Percentiles rank a stretch among this genome's conserved stretches.
These are phyloP conservation scores for Candida koratica DNA, from an alignment of 805 yeast genomes.

Conservation along the genomic window DNA sequence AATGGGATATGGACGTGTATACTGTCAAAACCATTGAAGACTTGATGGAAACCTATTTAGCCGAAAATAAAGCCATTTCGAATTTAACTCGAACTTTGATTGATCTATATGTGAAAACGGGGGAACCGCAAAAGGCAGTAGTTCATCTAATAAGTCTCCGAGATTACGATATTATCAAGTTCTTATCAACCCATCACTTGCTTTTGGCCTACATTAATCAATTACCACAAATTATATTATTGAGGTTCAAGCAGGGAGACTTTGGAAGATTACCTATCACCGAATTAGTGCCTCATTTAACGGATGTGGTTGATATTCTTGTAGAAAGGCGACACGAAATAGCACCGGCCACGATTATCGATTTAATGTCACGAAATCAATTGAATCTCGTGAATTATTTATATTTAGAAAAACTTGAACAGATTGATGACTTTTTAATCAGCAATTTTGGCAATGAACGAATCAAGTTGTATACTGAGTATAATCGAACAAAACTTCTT, in stretches of 20 bases:
- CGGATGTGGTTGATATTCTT: slow-evolving; percentile 48
- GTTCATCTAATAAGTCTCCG: slow-evolving; percentile 54
- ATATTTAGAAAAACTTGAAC: slow-evolving; percentile 58
- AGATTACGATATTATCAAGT: slow-evolving; percentile 52
- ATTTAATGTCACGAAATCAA: slow-evolving; percentile 38
- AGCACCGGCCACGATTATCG: slow-evolving; percentile 48
- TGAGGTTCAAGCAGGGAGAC: slow-evolving; percentile 37
- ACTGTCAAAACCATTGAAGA: slow-evolving; percentile 42
- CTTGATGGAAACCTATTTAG: slow-evolving; percentile 44
- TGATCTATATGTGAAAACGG: slow-evolving; percentile 51
- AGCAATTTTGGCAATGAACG: slow-evolving; percentile 63
- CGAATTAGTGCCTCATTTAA: slow-evolving; percentile 36
- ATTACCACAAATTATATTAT: slow-evolving; percentile 49
- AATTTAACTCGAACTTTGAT: slow-evolving; percentile 44
- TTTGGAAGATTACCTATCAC: slow-evolving; percentile 39
- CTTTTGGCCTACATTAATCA: slow-evolving; percentile 45
- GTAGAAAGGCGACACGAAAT: slow-evolving; percentile 66
- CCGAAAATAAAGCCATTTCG: slow-evolving; percentile 13
- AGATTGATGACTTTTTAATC: slow-evolving; percentile 52
- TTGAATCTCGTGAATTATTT: slow-evolving; percentile 55
- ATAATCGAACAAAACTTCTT: slow-evolving; percentile 51
- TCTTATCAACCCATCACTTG: slow-evolving; percentile 62
- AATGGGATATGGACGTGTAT: slow-evolving; percentile 60
- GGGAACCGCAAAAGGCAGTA: slow-evolving; percentile 61
- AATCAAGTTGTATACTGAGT: slow-evolving; percentile 61